Base-by-base conservation (phyloP, 139 green algal genomes). In the Ostreobium quekettii region DNA sequence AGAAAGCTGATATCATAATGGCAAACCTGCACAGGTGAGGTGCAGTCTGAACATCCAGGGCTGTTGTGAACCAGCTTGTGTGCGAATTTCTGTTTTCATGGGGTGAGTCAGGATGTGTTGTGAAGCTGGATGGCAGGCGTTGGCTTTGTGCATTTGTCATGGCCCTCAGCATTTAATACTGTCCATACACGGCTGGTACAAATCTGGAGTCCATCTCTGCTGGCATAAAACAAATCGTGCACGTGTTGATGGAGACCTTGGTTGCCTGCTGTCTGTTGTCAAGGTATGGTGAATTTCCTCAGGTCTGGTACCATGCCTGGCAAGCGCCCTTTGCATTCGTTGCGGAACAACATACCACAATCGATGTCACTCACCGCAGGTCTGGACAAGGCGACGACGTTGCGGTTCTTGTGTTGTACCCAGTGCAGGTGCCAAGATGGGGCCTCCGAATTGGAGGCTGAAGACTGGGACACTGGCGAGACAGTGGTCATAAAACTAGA, bases 401-500 rank as follows among this genome's bases (percentile, higher is more conserved):
- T 31, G 15, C n/a, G 36, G 59, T 74, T 32, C 24, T 53, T 53
- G 11, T 53, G 42, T 26, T 26, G 11, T 11, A 53, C 19, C 11
- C 19, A 26, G 42, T 71, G 36, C 68, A 79, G 69, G 59, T 80
- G 65, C 35, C 7, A 56, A 26, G 28, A 60, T 2, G 76, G 74
- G 2, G 71, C 65, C 1, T 35, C 28, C 1, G 35, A 70, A 11
- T 30, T 90, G 35, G 65, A 81, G 31, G 82, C 82, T 8, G 85
- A 92, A 70, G 84, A 92, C 75, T 96, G 89, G 89, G 84, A 92
- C n/a, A 90, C 80, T 0, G 86, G 88, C 1, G 58, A 81, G 64
- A n/a, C 56, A 1, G 57, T 87, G 1, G 76, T 38, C 0, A 33
- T 94, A 4, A 2, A 66, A 19, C 78, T 94, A 42, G 86, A 90